Base-by-base conservation (phyloP, 352 stramenopile genomes). In the Aphanomyces stellatus region DNA sequence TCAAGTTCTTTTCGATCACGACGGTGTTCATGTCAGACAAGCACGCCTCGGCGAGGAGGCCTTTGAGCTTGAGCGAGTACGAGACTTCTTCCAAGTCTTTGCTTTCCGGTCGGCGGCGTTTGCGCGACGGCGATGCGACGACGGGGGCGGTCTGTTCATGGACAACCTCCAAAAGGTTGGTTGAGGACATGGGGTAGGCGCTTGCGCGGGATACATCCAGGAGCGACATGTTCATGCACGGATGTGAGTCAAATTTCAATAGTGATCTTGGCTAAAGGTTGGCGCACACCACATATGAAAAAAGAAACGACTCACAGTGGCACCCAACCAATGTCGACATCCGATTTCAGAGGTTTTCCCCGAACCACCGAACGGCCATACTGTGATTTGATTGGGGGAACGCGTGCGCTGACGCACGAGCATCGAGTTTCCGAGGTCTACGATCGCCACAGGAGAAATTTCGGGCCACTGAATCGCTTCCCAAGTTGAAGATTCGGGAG, bases 11-110 rank as follows among this genome's bases (percentile, higher is more conserved):
- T 66, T 93, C 85, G 71, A 93, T 91, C 28, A 93, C 85, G 56
- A 93, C 80, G 65, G 74, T 88, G 74, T 93, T 93, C 81, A 90
- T 88, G 73, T 93, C 82, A 3, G 80, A 91, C 25, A 84, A 79
- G 78, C 82, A 91, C 25, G 85, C 82, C 57, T 93, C 85, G 33
- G 90, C 79, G 41, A 93, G 66, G 43, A 91, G 86, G 73, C 82
- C 87, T 80, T 91, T 93, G 71, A 91, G 81, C 72, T 90, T 91
- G 66, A 90, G 79, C 72, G 90, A 81, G 51, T 91, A 74, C 31
- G 82, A 83, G 30, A 93, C 79, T 3, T 84, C 80, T 78, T 90
- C 87, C 64, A 93, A 77, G 37, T 67, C 42, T 24, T 67, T 67
- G 34, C 28, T 67, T 28, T 67, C 60, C 15, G 40, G 31, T 22